phyloP scores from a whole-genome alignment of 2,329 filamentous ascomycete species.

The Paraphoma sp. region DNA sequence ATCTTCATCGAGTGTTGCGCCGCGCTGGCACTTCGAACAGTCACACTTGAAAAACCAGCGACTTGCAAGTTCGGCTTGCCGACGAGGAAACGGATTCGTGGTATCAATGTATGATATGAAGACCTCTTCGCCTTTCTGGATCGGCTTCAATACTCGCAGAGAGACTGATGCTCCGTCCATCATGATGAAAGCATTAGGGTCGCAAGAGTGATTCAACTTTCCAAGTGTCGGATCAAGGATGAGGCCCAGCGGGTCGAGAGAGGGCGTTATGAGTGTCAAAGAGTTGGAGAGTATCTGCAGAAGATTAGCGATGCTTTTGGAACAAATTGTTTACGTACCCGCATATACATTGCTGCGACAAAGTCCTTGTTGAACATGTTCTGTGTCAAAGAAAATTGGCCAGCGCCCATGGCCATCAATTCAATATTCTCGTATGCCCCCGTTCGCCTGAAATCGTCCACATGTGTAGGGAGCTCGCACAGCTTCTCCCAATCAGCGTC shows the following conservation, averaged over 20 bases:
- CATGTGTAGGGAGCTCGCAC: slow-evolving; percentile 55
- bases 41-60: slow-evolving; percentile 66
- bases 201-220: slow-evolving; percentile 68
- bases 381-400: slow-evolving; percentile 58
- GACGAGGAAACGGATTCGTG: slow-evolving; percentile 58
- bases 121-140: slow-evolving; percentile 63
- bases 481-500: slow-evolving; percentile 54
- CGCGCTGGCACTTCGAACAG: slow-evolving; percentile 59
- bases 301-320: slow-evolving; percentile 39
- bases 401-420: slow-evolving; percentile 61
- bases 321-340: slow-evolving; percentile 34
- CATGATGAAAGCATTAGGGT: slow-evolving; percentile 64
- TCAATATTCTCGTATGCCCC: slow-evolving; percentile 55
- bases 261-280: slow-evolving; percentile 62
- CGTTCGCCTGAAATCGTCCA: slow-evolving; percentile 54
- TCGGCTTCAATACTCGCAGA: slow-evolving; percentile 60
- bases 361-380: slow-evolving; percentile 49
- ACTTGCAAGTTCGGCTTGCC: slow-evolving; percentile 59
- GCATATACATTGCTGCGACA: slow-evolving; percentile 54
- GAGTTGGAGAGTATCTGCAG: slow-evolving; percentile 61
- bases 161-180: slow-evolving; percentile 61
- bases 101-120: slow-evolving; percentile 68
- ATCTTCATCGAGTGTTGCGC: slow-evolving; percentile 49
- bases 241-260: slow-evolving; percentile 65
- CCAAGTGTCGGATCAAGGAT: slow-evolving; percentile 62